Evolutionary conservation across 2,329 filamentous ascomycete species (phyloP).

Genomic region (Huntiella bhutanensis): DNA sequence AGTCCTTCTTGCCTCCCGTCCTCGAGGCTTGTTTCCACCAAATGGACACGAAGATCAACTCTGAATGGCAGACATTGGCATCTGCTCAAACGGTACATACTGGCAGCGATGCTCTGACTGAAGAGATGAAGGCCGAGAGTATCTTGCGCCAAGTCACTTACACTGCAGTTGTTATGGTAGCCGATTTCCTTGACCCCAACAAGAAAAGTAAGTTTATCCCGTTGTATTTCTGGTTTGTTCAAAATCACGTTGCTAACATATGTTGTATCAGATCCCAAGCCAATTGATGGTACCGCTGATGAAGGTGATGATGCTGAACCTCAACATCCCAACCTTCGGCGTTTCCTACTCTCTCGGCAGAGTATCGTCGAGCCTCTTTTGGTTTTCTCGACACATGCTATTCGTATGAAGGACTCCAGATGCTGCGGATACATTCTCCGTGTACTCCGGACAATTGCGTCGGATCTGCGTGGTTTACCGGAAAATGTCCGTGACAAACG

Average conservation of each 20-base stretch:
- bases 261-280: conserved; percentile 5
- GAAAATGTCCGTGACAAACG: conserved; percentile 5
- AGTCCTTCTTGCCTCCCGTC: conserved; percentile 69
- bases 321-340: conserved; percentile 42
- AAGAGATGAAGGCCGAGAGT: conserved; percentile 97
- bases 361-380: conserved; percentile 73
- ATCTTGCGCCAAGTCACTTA: conserved; percentile 85
- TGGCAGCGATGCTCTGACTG: conserved; percentile 61
- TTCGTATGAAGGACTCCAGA: conserved; percentile 75
- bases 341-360: conserved; percentile 63
- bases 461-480: conserved; percentile 39
- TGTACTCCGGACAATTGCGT: conserved; percentile 69
- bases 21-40: conserved; percentile 66
- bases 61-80: conserved; percentile 69
- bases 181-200: conserved; percentile 65
- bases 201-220: conserved; percentile 34
- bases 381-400: conserved; percentile 76
- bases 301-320: conserved; percentile 5
- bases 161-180: conserved; percentile 79
- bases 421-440: conserved; percentile 73
- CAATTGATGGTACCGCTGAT: neutral
- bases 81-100: conserved; percentile 40
- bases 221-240: neutral
- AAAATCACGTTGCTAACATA: neutral
- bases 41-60: conserved; percentile 69